Percentiles rank a stretch among this genome's conserved stretches.
Conservation (phyloP, 2,329 filamentous ascomycete genomes). For the Calonectria hawksworthii region DNA sequence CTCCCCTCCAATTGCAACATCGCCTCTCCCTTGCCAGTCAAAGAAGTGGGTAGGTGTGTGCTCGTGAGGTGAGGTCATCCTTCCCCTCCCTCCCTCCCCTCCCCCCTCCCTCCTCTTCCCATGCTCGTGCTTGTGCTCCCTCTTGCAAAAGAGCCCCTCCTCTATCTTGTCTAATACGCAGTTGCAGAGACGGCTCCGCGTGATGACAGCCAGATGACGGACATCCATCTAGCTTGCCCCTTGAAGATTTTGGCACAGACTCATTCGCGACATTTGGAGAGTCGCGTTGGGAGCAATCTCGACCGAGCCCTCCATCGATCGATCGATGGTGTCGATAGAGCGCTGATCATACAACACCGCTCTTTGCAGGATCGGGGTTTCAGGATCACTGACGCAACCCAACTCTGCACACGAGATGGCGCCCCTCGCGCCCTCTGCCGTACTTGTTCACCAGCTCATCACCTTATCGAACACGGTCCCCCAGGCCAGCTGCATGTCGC, state of each 20-base stretch:
- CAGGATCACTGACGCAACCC: constrained; percentile 15
- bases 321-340: constrained; percentile 5
- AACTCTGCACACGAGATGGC: constrained; percentile 8
- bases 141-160: constrained; percentile 8
- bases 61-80: constrained; percentile 19
- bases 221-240: neutral
- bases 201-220: neutral
- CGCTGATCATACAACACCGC: constrained; percentile 7
- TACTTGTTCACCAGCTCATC: constrained; percentile 1
- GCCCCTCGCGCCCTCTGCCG: neutral
- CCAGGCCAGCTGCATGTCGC: constrained; percentile 4
- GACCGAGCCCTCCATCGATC: neutral
- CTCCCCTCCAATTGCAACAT: constrained; percentile 7
- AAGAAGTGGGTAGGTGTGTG: constrained; percentile 12
- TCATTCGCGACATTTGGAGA: neutral
- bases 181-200: constrained; percentile 15
- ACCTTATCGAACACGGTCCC: constrained; percentile 13
- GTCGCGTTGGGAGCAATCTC: neutral
- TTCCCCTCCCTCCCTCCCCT: neutral
- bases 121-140: constrained; percentile 14
- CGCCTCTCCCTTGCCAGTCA: constrained; percentile 11
- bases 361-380: constrained; percentile 18
- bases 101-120: neutral
- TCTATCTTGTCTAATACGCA: constrained; percentile 11
- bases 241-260: neutral